Base-by-base conservation (phyloP, 1,284 basidiomycete genomes). In the Rhodofomes roseus region DNA sequence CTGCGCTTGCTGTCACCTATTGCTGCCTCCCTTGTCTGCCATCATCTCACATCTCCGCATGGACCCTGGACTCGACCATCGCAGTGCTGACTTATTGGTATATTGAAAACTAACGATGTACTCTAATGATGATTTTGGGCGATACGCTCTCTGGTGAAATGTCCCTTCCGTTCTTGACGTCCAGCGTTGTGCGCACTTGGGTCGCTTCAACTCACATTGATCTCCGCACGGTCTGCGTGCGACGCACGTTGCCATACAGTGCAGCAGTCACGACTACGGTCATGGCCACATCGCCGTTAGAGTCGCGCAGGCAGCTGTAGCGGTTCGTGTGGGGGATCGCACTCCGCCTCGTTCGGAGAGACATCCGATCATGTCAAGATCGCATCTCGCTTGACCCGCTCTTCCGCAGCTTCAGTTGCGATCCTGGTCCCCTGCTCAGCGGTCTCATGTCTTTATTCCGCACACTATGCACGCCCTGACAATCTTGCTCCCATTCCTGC, bases 41-140 rank as follows among this genome's bases (percentile, higher is more conserved):
- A 11, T 11, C 31, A 34, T 34, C 43, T 27, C n/a, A 22, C 43
- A 44, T 44, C 18, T 29, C 31, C 27, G n/a, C 34, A 27, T 23
- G 50, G 31, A 51, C 14, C 9, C 46, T 36, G 50, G 50, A 52
- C 50, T 52, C 31, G 2, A 52, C 14, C 50, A 36, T 52, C 31
- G 50, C 50, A 52, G 50, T 52, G 50, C 50, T 57, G 55, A 56
- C 22, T 56, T 56, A 56, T 48, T 56, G 46, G 31, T 57, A 57
- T 57, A 23, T 51, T 44, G 55, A 18, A 34, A 36, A 31, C 31
- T 36, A 23, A 34, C 50, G 34, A n/a, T 52, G 50, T 52, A 36
- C 50, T 22, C n/a, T 36, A 1, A 52, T 39, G 37, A 37, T 52
- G 18, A 31, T 51, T 34, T 16, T 51, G 7, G 48, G 12, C 18